Conservation (phyloP, 2,329 filamentous ascomycete species). For the Aspergillus melleus region DNA sequence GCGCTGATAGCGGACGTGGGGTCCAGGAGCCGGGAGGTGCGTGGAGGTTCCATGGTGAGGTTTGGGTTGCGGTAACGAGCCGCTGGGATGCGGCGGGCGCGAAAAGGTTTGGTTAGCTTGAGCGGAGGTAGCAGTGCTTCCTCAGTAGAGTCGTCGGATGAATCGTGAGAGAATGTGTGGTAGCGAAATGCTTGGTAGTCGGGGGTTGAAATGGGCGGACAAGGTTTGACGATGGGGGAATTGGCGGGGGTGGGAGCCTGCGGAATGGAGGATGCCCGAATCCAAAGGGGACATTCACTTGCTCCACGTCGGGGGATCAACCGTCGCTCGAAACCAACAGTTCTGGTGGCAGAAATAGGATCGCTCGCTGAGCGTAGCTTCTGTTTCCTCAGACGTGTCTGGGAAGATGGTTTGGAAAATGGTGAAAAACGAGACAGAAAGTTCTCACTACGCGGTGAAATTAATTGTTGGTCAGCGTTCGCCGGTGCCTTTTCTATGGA, state of each 20-base stretch:
- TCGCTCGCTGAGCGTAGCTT: slow-evolving; percentile 8
- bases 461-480: not conserved
- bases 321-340: not conserved
- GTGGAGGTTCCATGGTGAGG: slow-evolving; percentile 21
- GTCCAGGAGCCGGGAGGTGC: slow-evolving; percentile 38
- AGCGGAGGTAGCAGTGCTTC: slow-evolving; percentile 2
- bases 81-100: not conserved
- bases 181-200: not conserved
- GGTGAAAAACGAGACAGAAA: not conserved
- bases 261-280: no score
- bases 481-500: not conserved
- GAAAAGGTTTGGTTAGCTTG: not conserved
- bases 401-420: not conserved
- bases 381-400: slow-evolving; percentile 1
- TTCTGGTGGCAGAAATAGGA: not conserved
- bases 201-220: not conserved
- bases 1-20: slow-evolving; percentile 45
- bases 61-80: not conserved
- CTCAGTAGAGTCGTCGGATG: not conserved
- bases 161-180: not conserved
- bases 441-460: not conserved
- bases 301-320: not conserved
- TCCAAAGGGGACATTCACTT: not conserved
- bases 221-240: not conserved
- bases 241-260: not conserved